Evolutionary conservation across 169 alveolate species (phyloP).

Genomic region (Cystoisospora suis): DNA sequence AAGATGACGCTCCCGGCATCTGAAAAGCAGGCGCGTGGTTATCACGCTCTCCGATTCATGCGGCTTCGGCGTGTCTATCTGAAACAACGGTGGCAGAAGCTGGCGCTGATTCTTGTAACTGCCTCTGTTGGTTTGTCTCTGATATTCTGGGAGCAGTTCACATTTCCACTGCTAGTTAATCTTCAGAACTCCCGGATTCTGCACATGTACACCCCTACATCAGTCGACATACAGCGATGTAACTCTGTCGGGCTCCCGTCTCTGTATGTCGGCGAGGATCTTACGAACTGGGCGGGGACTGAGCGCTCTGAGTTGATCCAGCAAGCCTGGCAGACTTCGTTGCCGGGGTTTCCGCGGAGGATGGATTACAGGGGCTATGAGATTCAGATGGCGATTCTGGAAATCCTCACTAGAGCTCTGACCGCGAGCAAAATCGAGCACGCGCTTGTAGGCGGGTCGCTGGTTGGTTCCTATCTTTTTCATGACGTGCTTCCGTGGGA

Average conservation of each 20-base stretch:
- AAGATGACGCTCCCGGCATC: slow-evolving; percentile 29
- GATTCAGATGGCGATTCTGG: neutral
- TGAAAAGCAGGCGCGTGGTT: slow-evolving; percentile 34
- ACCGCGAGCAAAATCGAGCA: neutral
- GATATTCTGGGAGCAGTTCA: slow-evolving; percentile 45
- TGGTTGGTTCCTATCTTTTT: neutral
- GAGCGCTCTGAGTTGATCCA: neutral
- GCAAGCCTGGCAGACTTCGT: neutral
- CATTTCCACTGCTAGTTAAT: slow-evolving; percentile 21
- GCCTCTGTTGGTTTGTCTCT: slow-evolving; percentile 27
- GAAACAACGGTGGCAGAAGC: slow-evolving; percentile 34
- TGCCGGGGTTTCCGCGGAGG: neutral
- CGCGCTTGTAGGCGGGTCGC: slow-evolving; percentile 17
- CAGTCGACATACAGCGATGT: neutral
- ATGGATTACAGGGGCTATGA: neutral
- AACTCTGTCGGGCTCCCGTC: neutral
- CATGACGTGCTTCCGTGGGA: neutral
- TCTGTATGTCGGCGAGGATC: neutral
- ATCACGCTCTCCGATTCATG: slow-evolving; percentile 50
- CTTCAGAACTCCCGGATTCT: slow-evolving; percentile 39
- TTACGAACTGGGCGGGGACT: neutral
- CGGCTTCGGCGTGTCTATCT: slow-evolving; percentile 43
- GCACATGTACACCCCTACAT: neutral
- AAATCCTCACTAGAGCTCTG: neutral
- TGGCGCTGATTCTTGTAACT: neutral